Evolutionary conservation across 306 rosid genomes (phyloP), one percentile per base, ranked within the genome.

Genomic region (Canavalia ensiformis): DNA sequence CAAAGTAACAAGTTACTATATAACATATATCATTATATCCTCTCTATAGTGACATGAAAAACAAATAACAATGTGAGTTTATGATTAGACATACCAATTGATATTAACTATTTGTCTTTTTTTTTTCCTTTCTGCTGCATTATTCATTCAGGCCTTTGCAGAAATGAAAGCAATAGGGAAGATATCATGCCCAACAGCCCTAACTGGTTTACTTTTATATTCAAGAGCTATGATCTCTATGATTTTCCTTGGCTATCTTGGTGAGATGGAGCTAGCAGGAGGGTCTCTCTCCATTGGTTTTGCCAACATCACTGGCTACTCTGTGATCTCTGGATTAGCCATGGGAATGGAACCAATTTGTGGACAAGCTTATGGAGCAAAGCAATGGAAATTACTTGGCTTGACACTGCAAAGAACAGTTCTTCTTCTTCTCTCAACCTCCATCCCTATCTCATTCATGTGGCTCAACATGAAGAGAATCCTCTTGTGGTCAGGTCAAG

Each of bases 261-360:
- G 99, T 0, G 99, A 96, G 81, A 91, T 90, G 71, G 94, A 96
- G 60, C 97, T 96, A 1, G 98, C 99, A 1, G 99, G 94, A 11
- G 99, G 99, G 2, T 93, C 99, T 7, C 99, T 96, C 49, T 87
- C 98, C 0, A 93, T 96, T 34, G 98, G 99, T 2, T 92, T 96
- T 56, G 99, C 99, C 37, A 96, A 96, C 85, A 96, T 96, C 90
- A 96, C 98, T n/a, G 99, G 99, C 55, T 96, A 96, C 94, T 96
- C 99, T 66, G 94, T 96, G 4, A 92, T 96, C 72, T 96, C 99
- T 11, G 99, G 99, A 0, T 84, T 96, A 39, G 98, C 99, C 77
- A 93, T 96, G 99, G 99, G 99, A 29, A 96, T 96, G 99, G 99
- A 96, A 70, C 98, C 99, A 47, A 96, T 96, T 76, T 96, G 99